These are phyloP conservation scores for Crotalaria pallida DNA, from an alignment of 306 rosid genomes.

Conservation along the genomic window DNA sequence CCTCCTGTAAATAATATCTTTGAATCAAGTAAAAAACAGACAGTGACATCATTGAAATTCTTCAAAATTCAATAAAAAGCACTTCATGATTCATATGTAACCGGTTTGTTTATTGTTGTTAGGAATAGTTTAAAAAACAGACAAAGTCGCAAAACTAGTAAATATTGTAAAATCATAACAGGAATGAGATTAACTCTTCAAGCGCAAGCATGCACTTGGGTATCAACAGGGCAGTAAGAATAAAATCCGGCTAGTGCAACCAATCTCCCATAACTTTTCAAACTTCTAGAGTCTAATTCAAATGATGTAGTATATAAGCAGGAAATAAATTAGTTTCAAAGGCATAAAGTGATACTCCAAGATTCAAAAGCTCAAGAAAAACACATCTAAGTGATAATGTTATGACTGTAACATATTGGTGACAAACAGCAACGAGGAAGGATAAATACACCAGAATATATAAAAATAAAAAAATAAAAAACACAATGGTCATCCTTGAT, in stretches of 20 bases:
- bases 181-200: background rate
- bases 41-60: background rate
- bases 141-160: background rate
- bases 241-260: background rate
- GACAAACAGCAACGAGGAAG: background rate
- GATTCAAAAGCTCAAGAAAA: slow-evolving; percentile 3
- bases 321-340: background rate
- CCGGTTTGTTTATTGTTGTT: background rate
- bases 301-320: background rate
- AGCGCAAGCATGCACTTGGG: background rate
- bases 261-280: background rate
- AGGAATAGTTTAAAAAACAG: background rate
- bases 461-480: background rate
- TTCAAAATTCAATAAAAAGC: slow-evolving; percentile 4
- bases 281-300: slow-evolving; percentile 1
- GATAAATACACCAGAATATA: background rate
- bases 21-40: slow-evolving; percentile 11
- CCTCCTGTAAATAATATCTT: slow-evolving; percentile 50
- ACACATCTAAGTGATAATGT: background rate
- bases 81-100: background rate
- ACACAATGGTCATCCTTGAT: background rate
- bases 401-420: background rate
- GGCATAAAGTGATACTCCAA: background rate
- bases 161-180: background rate
- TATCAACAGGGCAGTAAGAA: background rate